phyloP scores from a whole-genome alignment of 192 early-diverging fungal species.

The Fimicolochytrium jonesii region DNA sequence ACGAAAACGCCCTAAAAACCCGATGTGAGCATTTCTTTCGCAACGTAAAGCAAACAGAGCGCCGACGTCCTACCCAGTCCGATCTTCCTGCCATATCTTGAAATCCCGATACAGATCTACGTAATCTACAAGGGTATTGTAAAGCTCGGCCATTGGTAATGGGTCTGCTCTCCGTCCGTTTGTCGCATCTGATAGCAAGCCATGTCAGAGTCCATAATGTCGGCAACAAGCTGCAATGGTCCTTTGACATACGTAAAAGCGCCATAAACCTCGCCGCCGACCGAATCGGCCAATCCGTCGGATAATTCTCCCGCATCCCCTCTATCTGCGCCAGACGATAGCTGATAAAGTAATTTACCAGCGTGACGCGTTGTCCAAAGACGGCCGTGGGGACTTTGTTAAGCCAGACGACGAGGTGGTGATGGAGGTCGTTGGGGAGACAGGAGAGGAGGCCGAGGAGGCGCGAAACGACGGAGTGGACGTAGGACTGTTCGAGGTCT shows the following conservation, averaged over 20 bases:
- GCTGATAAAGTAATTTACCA: constrained; percentile 84
- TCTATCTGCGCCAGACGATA: constrained; percentile 68
- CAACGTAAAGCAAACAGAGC: background rate
- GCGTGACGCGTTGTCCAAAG: constrained; percentile 68
- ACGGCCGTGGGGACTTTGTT: constrained; percentile 54
- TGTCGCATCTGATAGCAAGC: constrained; percentile 61
- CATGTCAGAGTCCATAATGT: too few relatives aligned
- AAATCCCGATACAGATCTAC: constrained; percentile 43
- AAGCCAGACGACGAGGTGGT: constrained; percentile 82
- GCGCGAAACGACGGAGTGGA: constrained; percentile 80
- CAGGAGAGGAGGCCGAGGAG: constrained; percentile 78
- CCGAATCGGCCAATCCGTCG: constrained; percentile 79
- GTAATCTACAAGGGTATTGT: constrained; percentile 68
- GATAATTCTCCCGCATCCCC: constrained; percentile 54
- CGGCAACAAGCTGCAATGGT: background rate
- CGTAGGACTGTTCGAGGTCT: constrained; percentile 71
- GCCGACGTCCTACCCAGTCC: constrained; percentile 41
- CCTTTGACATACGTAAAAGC: constrained; percentile 57
- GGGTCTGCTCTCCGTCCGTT: constrained; percentile 57
- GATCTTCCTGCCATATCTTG: constrained; percentile 46
- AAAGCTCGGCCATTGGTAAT: constrained; percentile 72
- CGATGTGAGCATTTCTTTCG: background rate
- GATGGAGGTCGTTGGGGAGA: constrained; percentile 79
- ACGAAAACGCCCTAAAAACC: constrained; percentile 35
- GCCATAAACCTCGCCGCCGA: constrained; percentile 88